Base-by-base conservation (phyloP, 352 stramenopile genomes). In the Globisporangium spinosum region DNA sequence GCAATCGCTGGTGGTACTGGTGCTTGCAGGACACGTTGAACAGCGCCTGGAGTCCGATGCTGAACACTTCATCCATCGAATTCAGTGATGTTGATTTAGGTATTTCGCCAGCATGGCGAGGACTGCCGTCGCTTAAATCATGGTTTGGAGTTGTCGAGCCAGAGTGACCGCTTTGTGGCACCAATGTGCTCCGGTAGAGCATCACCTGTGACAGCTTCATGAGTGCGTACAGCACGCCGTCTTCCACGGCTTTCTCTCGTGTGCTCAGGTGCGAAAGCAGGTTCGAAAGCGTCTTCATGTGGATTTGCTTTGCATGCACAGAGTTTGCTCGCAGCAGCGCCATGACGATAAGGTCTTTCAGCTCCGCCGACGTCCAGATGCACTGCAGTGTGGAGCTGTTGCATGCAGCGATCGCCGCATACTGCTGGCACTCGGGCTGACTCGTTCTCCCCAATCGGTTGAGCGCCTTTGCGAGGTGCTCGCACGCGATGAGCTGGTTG, bases 311-410 rank as follows among this genome's bases (percentile, higher is more conserved):
- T 0, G 87, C 78, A n/a, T 93, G 83, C 4, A 83, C 71, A 17
- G 87, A 94, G 60, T 94, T 93, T 0, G 87, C 86, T 2, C 87
- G 81, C 32, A 94, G 61, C 27, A 94, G 56, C 13, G 87, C 85
- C 3, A 94, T 82, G 1, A 93, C 87, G 13, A 93, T 91, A 38
- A 94, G 92, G 65, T 94, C 87, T 40, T 92, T 91, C 1, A 94
- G 80, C 61, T 94, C 87, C 0, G 76, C 63, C 0, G 82, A 89
- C 1, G 74, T 87, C 87, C 87, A 94, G 22, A 92, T 85, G 66
- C 84, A 94, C 40, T 75, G 62, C 0, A 87, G 38, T 0, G 77
- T 87, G 1, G 87, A 89, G 3, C 92, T 82, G 34, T 94, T 94
- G 60, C 87, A 94, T 0, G 87, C 87, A 1, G 87, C 85, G 40